Base-by-base conservation (phyloP, 2,329 filamentous ascomycete genomes). In the Aspergillus amoenus region DNA sequence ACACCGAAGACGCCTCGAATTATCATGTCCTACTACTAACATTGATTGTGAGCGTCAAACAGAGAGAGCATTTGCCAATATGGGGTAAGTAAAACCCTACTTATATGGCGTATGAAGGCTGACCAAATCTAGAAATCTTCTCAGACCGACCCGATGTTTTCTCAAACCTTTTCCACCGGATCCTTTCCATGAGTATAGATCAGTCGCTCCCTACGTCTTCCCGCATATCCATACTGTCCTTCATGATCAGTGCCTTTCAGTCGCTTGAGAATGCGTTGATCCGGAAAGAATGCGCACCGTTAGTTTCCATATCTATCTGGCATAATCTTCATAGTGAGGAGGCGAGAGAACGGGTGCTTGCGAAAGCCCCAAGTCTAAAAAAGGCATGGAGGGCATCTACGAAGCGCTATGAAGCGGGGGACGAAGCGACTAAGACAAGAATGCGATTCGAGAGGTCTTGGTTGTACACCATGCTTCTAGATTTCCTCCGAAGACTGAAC, bases 271-370 rank as follows among this genome's bases (percentile, higher is more conserved):
- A 87, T 70, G 84, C 85, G 39, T 84, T 96, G 55, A 90, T 99
- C 49, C 88, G 94, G 61, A 97, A 97, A 73, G 94, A 99, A 79
- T 97, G 94, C 74, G 94, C 93, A 6, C 91, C 95, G 2, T 79
- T 99, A 51, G 93, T 99, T 18, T 94, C 92, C 12, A 96, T 99
- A 66, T 88, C 90, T 1, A 91, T 94, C 66, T 99, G 94, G 94
- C 91, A 97, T 68, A 95, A 96, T 70, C 78, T 99, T 39, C 89
- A 90, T 30, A 89, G 84, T 56, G 91, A 95, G 34, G 82, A 83
- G 57, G 84, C 87, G 61, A 85, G 91, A 64, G 90, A 96, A 54
- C 79, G 79, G 34, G 84, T 87, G 55, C 81, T 99, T 30, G 86
- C 90, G 43, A 87, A 90, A 64, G 84, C 84, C 46, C 76, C 85